phyloP scores from a whole-genome alignment of 176 grass and related monocot genomes.

The Phragmites australis region DNA sequence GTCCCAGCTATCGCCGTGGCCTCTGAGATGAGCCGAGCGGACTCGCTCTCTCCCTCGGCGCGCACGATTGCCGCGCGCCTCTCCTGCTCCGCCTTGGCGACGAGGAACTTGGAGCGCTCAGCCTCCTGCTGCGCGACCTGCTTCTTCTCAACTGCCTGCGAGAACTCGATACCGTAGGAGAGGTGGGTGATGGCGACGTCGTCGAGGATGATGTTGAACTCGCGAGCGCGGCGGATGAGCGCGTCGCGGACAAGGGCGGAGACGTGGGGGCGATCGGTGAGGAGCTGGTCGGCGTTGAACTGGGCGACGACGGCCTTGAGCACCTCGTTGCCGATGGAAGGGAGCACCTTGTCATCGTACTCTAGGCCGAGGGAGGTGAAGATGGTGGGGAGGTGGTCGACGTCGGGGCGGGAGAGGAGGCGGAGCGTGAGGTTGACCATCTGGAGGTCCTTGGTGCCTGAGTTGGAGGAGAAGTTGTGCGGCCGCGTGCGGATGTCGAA shows the following conservation, averaged over 20 bases:
- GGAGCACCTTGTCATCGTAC: conserved; percentile 99
- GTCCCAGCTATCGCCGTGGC: conserved; percentile 66
- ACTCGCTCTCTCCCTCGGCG: conserved; percentile 90
- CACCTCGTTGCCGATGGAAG: conserved; percentile 98
- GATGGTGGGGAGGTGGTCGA: conserved; percentile 84
- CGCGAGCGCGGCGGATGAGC: conserved; percentile 78
- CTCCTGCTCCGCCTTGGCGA: conserved; percentile 92
- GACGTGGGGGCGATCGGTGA: conserved; percentile 88
- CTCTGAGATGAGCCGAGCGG: conserved; percentile 83
- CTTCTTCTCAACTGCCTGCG: conserved; percentile 98
- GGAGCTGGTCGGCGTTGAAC: conserved; percentile 99
- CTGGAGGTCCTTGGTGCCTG: conserved; percentile 98
- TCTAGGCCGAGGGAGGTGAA: conserved; percentile 98
- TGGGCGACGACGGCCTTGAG: conserved; percentile 98
- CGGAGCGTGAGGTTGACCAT: conserved; percentile 97
- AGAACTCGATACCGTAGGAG: conserved; percentile 93
- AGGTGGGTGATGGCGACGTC: conserved; percentile 99
- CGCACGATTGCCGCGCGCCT: conserved; percentile 86
- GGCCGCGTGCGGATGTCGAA: conserved; percentile 98
- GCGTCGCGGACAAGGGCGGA: conserved; percentile 91
- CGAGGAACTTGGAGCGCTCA: conserved; percentile 99
- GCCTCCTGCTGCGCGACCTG: conserved; percentile 99
- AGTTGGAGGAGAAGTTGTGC: conserved; percentile 96
- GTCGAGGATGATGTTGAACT: conserved; percentile 98
- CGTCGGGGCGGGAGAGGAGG: conserved; percentile 90